A percentile compares a stretch with the other conserved stretches of the same genome.
Evolutionary conservation across 2,329 filamentous ascomycete genomes (phyloP).

Genomic region (Alternaria atra): DNA sequence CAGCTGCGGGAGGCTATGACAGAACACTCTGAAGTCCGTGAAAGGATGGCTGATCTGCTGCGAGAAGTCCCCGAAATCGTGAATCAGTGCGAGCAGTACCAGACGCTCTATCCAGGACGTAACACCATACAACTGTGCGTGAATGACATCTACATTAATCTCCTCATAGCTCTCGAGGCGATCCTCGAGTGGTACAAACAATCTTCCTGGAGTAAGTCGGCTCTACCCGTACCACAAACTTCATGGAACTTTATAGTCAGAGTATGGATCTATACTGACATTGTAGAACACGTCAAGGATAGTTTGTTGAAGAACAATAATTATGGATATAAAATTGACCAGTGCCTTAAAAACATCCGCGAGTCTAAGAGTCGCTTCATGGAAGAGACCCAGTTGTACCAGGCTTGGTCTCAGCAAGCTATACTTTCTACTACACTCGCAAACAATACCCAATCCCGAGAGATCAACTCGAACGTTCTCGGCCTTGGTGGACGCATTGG

Average conservation of each 20-base stretch:
- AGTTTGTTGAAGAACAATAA: neutral
- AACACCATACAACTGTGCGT: neutral
- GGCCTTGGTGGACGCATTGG: too few relatives aligned
- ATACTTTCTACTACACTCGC: neutral
- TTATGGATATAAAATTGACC: neutral
- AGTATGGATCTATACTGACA: too few relatives aligned
- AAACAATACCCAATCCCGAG: neutral
- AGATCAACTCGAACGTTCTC: neutral
- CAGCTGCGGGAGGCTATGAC: neutral
- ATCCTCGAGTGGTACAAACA: neutral
- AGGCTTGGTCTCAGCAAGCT: neutral
- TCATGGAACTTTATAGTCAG: too few relatives aligned
- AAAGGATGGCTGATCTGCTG: neutral
- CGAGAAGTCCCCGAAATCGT: neutral
- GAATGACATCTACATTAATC: neutral
- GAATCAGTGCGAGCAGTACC: neutral
- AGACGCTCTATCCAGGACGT: neutral
- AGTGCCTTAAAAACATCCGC: neutral
- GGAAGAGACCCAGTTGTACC: neutral
- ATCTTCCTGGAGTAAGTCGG: neutral
- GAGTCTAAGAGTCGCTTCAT: neutral
- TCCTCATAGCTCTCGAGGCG: neutral
- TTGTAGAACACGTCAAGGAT: neutral
- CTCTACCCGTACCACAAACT: too few relatives aligned
- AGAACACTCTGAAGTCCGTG: neutral